These are phyloP conservation scores for Fraxinus albicans DNA, from an alignment of 305 asterid genomes.

Conservation along the genomic window DNA sequence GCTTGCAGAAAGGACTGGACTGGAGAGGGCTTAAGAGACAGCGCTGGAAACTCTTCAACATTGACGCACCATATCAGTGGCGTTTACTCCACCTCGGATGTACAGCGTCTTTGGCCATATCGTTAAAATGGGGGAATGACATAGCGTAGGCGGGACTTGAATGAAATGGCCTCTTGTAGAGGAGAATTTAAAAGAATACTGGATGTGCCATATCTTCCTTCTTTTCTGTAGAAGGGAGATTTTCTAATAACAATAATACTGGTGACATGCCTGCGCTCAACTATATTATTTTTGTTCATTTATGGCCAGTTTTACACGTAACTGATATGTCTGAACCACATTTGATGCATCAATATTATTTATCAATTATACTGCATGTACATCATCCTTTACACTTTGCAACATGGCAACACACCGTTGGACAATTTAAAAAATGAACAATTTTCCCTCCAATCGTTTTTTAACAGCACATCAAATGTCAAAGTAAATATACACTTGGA, in stretches of 20 bases:
- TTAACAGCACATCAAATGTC: too few species aligned
- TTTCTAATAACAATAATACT: slow-evolving; percentile 29
- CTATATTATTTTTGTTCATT: slow-evolving; percentile 30
- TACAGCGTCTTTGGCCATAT: slow-evolving; percentile 83
- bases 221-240: slow-evolving; percentile 65
- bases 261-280: slow-evolving; percentile 29
- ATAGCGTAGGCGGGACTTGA: slow-evolving; percentile 32
- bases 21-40: slow-evolving; percentile 51
- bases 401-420: too few species aligned
- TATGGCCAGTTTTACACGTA: slow-evolving; percentile 4
- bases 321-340: background rate
- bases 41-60: slow-evolving; percentile 55
- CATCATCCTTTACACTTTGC: too few species aligned
- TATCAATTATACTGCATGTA: too few species aligned
- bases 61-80: slow-evolving; percentile 71
- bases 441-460: too few species aligned
- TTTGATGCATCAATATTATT: background rate
- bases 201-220: slow-evolving; percentile 59
- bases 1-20: slow-evolving; percentile 69
- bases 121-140: slow-evolving; percentile 33
- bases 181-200: slow-evolving; percentile 47
- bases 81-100: slow-evolving; percentile 71
- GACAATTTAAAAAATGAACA: too few species aligned
- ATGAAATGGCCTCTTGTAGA: slow-evolving; percentile 39
- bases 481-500: too few species aligned